Conservation (phyloP, 495 filamentous ascomycete species). For the Penicillium pancosmium region DNA sequence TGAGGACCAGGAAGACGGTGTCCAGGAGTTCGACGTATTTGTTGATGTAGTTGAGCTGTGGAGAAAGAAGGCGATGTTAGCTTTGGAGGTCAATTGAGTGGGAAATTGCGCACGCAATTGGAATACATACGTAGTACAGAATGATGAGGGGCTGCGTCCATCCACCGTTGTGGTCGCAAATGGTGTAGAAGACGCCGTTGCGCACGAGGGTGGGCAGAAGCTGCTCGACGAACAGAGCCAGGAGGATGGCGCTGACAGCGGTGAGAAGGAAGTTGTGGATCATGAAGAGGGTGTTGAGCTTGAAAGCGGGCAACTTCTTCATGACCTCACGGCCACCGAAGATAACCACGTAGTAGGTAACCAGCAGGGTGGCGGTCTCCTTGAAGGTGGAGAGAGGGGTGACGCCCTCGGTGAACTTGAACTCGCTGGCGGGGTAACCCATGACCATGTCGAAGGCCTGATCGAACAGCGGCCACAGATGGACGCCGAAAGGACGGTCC, state of each 20-base stretch:
- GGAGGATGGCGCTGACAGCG: conserved; percentile 58
- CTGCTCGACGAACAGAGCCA: conserved; percentile 68
- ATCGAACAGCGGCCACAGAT: conserved; percentile 94
- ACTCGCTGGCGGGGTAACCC: conserved; percentile 66
- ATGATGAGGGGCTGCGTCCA: conserved; percentile 68
- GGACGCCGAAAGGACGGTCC: conserved; percentile 88
- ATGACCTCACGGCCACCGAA: conserved; percentile 70
- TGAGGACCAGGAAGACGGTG: conserved; percentile 71
- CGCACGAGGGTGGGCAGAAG: conserved; percentile 61
- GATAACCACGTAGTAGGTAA: conserved; percentile 66
- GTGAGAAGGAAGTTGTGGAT: conserved; percentile 70
- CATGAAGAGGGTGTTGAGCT: conserved; percentile 69
- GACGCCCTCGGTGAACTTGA: conserved; percentile 58
- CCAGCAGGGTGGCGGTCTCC: conserved; percentile 57
- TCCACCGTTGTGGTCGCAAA: conserved; percentile 66
- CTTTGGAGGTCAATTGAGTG: background rate
- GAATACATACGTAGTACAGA: conserved; percentile 65
- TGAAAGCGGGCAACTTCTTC: conserved; percentile 59
- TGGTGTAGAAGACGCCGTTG: conserved; percentile 64
- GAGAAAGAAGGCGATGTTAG: conserved; percentile 21
- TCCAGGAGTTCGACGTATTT: conserved; percentile 73
- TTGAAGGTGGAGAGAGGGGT: conserved; percentile 64
- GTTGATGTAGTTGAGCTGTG: conserved; percentile 71
- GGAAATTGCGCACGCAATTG: background rate
- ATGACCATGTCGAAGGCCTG: conserved; percentile 72